A percentile compares a stretch with the other conserved stretches of the same genome.
Evolutionary conservation across 345 rosid genomes (phyloP).

Genomic region (Dipteronia sinensis): DNA sequence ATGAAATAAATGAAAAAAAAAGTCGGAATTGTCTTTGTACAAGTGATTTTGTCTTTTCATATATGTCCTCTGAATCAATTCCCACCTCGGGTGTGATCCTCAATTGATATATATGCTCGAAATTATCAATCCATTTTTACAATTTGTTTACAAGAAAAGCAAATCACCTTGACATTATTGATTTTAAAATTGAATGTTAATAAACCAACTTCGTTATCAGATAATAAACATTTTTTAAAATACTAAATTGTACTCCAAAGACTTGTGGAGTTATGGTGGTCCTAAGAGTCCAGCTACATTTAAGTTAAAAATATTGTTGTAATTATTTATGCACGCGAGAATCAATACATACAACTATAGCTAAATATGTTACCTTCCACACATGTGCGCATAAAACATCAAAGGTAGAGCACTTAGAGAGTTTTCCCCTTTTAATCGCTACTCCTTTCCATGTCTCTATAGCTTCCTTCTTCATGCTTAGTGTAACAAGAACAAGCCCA

Average conservation of each 20-base stretch:
- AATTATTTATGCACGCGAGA: neutral
- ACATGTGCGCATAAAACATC: conserved; percentile 27
- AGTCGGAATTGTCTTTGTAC: neutral
- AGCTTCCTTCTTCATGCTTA: conserved; percentile 9
- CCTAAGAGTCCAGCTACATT: neutral
- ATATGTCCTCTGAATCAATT: neutral
- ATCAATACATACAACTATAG: neutral
- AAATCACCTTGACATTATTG: neutral
- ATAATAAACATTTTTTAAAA: neutral
- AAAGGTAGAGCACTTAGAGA: conserved; percentile 26
- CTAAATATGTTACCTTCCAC: conserved; percentile 22
- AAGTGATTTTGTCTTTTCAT: no score
- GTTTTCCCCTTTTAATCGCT: conserved; percentile 15
- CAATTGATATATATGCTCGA: neutral
- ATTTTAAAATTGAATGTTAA: no score
- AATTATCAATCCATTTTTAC: neutral
- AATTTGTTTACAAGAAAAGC: neutral
- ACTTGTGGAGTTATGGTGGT: neutral
- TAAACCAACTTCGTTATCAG: neutral
- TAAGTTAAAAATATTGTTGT: neutral
- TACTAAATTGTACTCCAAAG: neutral
- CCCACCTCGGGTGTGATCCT: neutral
- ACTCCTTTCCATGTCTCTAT: conserved; percentile 16
- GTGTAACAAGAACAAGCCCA: conserved; percentile 15
- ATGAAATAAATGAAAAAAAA: no score